Evolutionary conservation across 495 filamentous ascomycete species (phyloP).

Genomic region (Aspergillus sclerotiicarbonarius): DNA sequence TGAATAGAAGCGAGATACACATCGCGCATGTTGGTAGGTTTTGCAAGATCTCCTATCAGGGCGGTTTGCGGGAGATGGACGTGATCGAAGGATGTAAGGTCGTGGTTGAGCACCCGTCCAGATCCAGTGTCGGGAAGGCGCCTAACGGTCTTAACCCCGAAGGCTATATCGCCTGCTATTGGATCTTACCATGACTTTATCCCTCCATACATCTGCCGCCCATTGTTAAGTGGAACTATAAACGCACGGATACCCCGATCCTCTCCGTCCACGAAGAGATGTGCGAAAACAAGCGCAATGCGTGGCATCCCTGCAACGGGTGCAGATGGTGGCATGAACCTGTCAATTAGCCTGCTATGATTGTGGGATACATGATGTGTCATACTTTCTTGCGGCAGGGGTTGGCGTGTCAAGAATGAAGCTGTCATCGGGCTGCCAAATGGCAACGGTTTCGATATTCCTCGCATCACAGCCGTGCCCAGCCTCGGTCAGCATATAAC

Average conservation of each 20-base stretch:
- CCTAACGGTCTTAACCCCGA: slow-evolving; percentile 1
- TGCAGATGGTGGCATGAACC: slow-evolving; percentile 31
- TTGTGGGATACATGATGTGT: not conserved
- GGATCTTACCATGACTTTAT: slow-evolving; percentile 16
- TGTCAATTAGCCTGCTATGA: slow-evolving; percentile 3
- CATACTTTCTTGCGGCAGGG: slow-evolving; percentile 27
- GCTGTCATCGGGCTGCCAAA: slow-evolving; percentile 26
- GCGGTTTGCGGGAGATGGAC: slow-evolving; percentile 24
- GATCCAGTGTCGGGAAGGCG: slow-evolving; percentile 23
- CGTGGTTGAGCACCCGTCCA: slow-evolving; percentile 29
- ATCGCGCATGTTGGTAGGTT: slow-evolving; percentile 17
- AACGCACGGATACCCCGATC: slow-evolving; percentile 32
- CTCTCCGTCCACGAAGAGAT: slow-evolving; percentile 22
- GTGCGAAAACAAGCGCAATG: slow-evolving; percentile 30
- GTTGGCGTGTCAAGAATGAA: slow-evolving; percentile 32
- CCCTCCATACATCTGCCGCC: slow-evolving; percentile 25
- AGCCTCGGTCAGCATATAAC: slow-evolving; percentile 33
- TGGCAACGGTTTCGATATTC: slow-evolving; percentile 34
- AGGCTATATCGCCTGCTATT: not conserved
- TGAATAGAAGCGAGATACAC: slow-evolving; percentile 29
- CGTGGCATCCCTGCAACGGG: slow-evolving; percentile 23
- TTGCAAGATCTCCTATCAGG: slow-evolving; percentile 23
- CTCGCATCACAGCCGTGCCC: slow-evolving; percentile 33
- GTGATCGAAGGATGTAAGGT: slow-evolving; percentile 32
- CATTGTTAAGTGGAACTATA: slow-evolving; percentile 27